phyloP scores from a whole-genome alignment of 1,284 basidiomycete genomes.

The Apiotrichum brassicae region DNA sequence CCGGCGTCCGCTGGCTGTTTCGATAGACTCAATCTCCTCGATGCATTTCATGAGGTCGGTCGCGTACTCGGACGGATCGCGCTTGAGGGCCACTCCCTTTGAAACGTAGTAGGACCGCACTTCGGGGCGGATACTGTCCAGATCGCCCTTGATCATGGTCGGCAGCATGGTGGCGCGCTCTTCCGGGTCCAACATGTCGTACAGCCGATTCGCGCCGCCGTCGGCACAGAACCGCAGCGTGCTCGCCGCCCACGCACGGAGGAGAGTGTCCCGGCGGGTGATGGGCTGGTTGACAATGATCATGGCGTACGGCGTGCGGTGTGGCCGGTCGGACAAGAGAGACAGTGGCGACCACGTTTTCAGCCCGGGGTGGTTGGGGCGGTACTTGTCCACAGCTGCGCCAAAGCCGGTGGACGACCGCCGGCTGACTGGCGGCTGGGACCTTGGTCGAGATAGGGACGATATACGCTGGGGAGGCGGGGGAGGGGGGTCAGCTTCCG shows the following conservation, averaged over 20 bases:
- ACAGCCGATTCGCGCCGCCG: slow-evolving; percentile 84
- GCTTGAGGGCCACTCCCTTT: slow-evolving; percentile 62
- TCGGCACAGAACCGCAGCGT: slow-evolving; percentile 66
- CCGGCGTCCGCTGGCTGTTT: slow-evolving; percentile 50
- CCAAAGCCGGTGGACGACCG: neutral
- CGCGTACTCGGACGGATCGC: slow-evolving; percentile 69
- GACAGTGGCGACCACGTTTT: slow-evolving; percentile 9
- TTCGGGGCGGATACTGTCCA: slow-evolving; percentile 77
- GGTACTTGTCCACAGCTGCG: slow-evolving; percentile 3
- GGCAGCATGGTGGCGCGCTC: slow-evolving; percentile 55
- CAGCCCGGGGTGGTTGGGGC: slow-evolving; percentile 8
- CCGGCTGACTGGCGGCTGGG: neutral
- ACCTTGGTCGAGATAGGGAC: neutral
- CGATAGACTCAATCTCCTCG: slow-evolving; percentile 53
- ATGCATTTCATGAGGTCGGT: slow-evolving; percentile 96
- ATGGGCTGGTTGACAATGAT: slow-evolving; percentile 88
- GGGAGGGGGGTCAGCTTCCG: slow-evolving; percentile 10
- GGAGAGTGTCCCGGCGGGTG: slow-evolving; percentile 55
- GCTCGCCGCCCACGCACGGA: slow-evolving; percentile 62
- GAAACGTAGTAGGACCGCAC: slow-evolving; percentile 63
- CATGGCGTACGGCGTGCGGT: slow-evolving; percentile 51
- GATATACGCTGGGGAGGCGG: slow-evolving; percentile 10
- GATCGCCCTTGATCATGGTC: slow-evolving; percentile 83
- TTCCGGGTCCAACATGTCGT: slow-evolving; percentile 55
- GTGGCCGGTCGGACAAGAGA: slow-evolving; percentile 5